A percentile compares a stretch with the other conserved stretches of the same genome.
These are phyloP conservation scores for Peziza echinospora DNA, from an alignment of 495 filamentous ascomycete genomes.

Conservation along the genomic window DNA sequence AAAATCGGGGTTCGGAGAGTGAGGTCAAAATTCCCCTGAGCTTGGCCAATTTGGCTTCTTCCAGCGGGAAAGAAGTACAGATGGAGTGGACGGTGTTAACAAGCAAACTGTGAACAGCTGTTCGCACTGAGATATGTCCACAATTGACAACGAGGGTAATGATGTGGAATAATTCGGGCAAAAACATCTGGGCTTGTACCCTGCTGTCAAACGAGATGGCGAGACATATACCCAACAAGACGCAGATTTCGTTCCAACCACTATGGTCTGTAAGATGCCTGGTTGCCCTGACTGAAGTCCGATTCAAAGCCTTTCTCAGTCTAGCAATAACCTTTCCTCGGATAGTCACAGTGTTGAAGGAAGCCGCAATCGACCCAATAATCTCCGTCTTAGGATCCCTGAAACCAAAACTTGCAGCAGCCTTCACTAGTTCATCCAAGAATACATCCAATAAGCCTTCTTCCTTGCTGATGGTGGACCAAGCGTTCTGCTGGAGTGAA, in stretches of 20 bases:
- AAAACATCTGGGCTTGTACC: constrained; percentile 38
- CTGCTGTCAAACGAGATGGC: constrained; percentile 42
- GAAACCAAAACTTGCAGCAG: constrained; percentile 32
- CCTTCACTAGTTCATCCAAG: constrained; percentile 39
- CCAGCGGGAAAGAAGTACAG: constrained; percentile 36
- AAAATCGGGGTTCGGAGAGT: constrained; percentile 30
- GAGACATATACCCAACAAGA: constrained; percentile 39
- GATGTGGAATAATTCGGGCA: constrained; percentile 45
- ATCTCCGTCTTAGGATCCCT: constrained; percentile 36
- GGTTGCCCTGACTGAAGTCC: constrained; percentile 39
- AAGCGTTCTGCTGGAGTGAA: constrained; percentile 36
- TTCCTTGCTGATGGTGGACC: constrained; percentile 39
- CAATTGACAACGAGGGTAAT: constrained; percentile 45
- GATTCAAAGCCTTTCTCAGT: constrained; percentile 39
- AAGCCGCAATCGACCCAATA: constrained; percentile 35
- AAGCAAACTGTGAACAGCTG: constrained; percentile 35
- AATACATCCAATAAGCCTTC: constrained; percentile 40
- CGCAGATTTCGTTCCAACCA: constrained; percentile 41
- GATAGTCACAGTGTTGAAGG: constrained; percentile 38
- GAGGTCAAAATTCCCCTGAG: constrained; percentile 31
- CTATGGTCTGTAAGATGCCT: constrained; percentile 38
- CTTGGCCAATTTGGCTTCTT: constrained; percentile 31
- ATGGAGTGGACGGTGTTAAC: constrained; percentile 44
- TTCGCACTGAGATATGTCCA: constrained; percentile 31
- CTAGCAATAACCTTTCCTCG: constrained; percentile 38